A percentile compares a stretch with the other conserved stretches of the same genome.
These are phyloP conservation scores for Pleomassaria siparia DNA, from an alignment of 2,329 filamentous ascomycete species.

Conservation along the genomic window DNA sequence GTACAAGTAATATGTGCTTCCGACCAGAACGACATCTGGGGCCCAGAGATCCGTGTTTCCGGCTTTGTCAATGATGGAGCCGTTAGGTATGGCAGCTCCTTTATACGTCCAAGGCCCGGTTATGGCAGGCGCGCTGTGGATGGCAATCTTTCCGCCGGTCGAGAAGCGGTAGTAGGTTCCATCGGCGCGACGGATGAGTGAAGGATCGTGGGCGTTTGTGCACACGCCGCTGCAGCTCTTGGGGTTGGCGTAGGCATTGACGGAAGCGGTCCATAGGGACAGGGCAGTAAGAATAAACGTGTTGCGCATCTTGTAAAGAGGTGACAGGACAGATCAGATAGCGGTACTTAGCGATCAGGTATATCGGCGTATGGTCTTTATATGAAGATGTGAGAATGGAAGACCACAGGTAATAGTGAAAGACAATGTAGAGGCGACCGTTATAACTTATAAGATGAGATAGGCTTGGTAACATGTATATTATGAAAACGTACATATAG, in stretches of 20 bases:
- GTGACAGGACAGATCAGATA: no score
- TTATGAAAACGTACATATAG: no score
- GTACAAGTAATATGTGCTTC: slow-evolving; percentile 64
- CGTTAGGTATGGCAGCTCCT: slow-evolving; percentile 50
- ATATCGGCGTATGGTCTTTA: no score
- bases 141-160: slow-evolving; percentile 53
- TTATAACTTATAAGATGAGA: neutral
- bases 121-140: slow-evolving; percentile 51
- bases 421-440: neutral
- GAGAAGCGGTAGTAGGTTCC: slow-evolving; percentile 57
- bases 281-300: neutral
- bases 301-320: slow-evolving; percentile 1
- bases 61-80: slow-evolving; percentile 48
- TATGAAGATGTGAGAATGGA: neutral
- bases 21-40: slow-evolving; percentile 63
- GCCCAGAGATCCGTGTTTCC: slow-evolving; percentile 59
- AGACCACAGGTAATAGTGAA: neutral
- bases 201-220: slow-evolving; percentile 52
- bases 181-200: slow-evolving; percentile 51
- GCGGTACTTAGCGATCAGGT: no score
- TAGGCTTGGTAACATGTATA: neutral
- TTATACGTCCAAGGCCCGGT: slow-evolving; percentile 55
- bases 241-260: slow-evolving; percentile 44
- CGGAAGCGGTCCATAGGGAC: slow-evolving; percentile 18
- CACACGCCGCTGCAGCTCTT: slow-evolving; percentile 46